Evolutionary conservation across 2,329 filamentous ascomycete genomes (phyloP), one percentile per base, ranked within the genome.

Genomic region (Alternaria ethzedia): DNA sequence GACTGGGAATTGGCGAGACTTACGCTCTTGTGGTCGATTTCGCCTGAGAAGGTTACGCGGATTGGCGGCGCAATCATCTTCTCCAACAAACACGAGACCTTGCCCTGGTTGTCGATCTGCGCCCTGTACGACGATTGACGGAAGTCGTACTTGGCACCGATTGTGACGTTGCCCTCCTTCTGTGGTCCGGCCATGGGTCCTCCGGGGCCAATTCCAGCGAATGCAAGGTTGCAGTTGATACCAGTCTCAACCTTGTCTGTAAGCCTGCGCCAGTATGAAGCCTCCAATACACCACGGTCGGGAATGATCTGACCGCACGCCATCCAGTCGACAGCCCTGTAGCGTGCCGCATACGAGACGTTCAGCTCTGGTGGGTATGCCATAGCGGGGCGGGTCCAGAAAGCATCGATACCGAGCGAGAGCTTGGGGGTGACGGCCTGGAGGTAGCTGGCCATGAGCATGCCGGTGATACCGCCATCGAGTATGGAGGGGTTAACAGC

Each of bases 91-190:
- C 93, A 96, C 82, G 91, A 93, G 65, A 99, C 87, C 85, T 97
- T 97, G 80, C 96, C 96, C 80, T 93, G 90, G 76, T 94, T 96
- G 83, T 99, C 96, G 74, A 98, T 88, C 84, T 99, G 96, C 47
- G 95, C 96, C 70, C 95, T 90, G 89, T 97, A 97, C 45, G 93
- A 96, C 54, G 93, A 96, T 59, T 93, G 96, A 78, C 93, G 89
- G 89, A 99, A 99, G 81, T 97, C 95, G 83, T 99, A 99, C 84
- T 99, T 99, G 79, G 94, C 93, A 76, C 95, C 96, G 75, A 98
- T 87, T 58, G 94, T 93, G 57, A 96, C 94, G 65, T 93, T 87
- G 59, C 96, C 96, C 81, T 99, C 94, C 82, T 94, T 95, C 80
- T 90, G 88, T 57, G 72, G 73, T n/a, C 89, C 89, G 64, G 86